phyloP scores from a whole-genome alignment of 495 filamentous ascomycete genomes.

The Rusavskia elegans region DNA sequence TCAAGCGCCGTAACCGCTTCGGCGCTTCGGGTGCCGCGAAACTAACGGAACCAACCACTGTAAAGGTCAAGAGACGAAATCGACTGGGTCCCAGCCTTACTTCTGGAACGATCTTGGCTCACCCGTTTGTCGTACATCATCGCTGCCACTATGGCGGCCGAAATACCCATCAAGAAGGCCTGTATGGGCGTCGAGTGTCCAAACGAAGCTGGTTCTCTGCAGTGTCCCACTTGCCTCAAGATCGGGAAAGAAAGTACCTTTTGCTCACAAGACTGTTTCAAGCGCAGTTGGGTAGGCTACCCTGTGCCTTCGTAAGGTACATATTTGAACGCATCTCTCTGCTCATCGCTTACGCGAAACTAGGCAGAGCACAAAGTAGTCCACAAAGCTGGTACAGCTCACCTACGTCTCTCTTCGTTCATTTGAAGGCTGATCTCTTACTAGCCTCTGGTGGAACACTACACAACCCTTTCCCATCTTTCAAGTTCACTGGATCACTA shows the following conservation, averaged over 20 bases:
- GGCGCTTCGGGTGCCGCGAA: background rate
- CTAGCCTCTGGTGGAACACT: constrained; percentile 56
- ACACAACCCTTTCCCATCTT: constrained; percentile 84
- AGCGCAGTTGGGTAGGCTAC: constrained; percentile 79
- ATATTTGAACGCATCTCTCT: constrained; percentile 4
- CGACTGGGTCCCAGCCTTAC: too few species aligned
- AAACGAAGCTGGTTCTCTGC: constrained; percentile 67
- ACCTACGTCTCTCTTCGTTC: constrained; percentile 57
- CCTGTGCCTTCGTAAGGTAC: constrained; percentile 18
- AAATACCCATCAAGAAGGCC: constrained; percentile 4
- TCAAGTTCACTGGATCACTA: constrained; percentile 60
- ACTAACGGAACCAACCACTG: too few species aligned
- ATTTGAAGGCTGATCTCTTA: constrained; percentile 71
- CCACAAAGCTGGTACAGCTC: constrained; percentile 51
- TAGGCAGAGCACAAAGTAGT: constrained; percentile 72
- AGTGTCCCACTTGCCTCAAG: constrained; percentile 91
- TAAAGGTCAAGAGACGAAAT: too few species aligned
- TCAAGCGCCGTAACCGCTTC: background rate
- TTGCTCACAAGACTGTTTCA: constrained; percentile 98
- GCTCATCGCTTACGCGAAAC: background rate
- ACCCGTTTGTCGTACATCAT: background rate
- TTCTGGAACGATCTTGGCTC: too few species aligned
- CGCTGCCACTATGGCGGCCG: constrained; percentile 6
- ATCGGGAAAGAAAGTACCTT: constrained; percentile 84
- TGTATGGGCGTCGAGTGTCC: constrained; percentile 69